phyloP scores from a whole-genome alignment of 805 yeast species.

The Candida vaughaniae region DNA sequence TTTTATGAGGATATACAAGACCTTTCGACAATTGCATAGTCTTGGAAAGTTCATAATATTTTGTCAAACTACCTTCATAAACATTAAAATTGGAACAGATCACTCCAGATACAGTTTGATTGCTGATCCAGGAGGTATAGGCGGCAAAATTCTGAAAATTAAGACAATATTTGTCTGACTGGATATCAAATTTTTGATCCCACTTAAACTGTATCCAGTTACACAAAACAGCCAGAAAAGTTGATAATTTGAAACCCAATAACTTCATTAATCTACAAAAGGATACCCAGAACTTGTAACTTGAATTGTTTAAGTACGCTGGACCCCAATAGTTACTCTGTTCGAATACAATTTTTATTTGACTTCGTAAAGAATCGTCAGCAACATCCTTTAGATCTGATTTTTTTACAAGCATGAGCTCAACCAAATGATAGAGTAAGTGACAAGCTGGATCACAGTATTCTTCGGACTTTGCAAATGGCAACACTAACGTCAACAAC shows the following conservation, averaged over 20 bases:
- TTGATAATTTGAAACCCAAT: constrained; percentile 26
- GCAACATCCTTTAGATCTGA: neutral
- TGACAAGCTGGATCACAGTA: constrained; percentile 5
- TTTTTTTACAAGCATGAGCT: neutral
- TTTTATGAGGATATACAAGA: too few relatives aligned
- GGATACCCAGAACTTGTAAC: constrained; percentile 53
- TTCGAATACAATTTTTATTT: constrained; percentile 51
- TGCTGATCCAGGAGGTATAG: constrained; percentile 45
- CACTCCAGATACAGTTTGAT: neutral
- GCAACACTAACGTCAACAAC: constrained; percentile 7
- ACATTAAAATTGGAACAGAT: neutral
- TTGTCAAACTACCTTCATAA: constrained; percentile 3
- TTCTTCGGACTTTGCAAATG: constrained; percentile 7
- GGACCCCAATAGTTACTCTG: constrained; percentile 66
- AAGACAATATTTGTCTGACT: constrained; percentile 7
- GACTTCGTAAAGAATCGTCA: constrained; percentile 45
- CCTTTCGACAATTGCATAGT: too few relatives aligned
- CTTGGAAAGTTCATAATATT: too few relatives aligned
- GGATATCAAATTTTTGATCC: constrained; percentile 20
- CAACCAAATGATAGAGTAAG: constrained; percentile 3
- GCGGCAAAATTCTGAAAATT: constrained; percentile 19
- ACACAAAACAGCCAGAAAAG: constrained; percentile 28
- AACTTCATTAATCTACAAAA: constrained; percentile 6
- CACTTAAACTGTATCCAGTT: constrained; percentile 56
- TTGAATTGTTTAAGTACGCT: constrained; percentile 38